These are phyloP conservation scores for Neurospora sp. DNA, from an alignment of 495 filamentous ascomycete genomes.

Conservation along the genomic window DNA sequence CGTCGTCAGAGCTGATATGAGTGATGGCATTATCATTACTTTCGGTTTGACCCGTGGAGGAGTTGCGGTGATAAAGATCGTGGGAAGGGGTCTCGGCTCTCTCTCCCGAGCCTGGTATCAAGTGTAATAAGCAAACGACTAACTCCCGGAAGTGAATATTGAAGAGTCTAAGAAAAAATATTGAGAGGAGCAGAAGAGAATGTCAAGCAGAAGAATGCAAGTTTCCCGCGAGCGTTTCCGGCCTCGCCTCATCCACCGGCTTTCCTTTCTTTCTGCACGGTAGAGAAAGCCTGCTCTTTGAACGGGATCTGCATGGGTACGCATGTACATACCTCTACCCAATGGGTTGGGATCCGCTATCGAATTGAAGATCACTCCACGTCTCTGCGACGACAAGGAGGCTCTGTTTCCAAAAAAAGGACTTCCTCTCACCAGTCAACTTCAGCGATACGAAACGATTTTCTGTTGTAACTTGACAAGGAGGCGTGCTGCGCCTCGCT, in stretches of 20 bases:
- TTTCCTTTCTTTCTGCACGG: background rate
- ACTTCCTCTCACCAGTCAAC: background rate
- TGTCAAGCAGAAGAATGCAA: background rate
- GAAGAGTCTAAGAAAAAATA: background rate
- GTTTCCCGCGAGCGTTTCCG: background rate
- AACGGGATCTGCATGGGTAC: background rate
- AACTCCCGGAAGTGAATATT: background rate
- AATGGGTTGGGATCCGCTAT: background rate
- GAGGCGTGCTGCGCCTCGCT: background rate
- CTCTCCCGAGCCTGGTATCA: background rate
- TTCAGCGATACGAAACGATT: background rate
- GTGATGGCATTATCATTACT: constrained; percentile 18
- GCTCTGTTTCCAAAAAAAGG: background rate
- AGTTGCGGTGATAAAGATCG: background rate
- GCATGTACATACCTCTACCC: background rate
- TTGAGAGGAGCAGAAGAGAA: background rate
- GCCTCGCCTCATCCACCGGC: background rate
- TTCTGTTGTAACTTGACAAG: background rate
- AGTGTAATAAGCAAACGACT: background rate
- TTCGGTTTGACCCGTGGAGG: background rate
- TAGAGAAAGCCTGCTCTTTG: background rate
- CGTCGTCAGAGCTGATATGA: constrained; percentile 11
- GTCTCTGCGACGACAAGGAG: background rate
- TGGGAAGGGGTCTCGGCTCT: background rate
- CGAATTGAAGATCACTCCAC: background rate